These are phyloP conservation scores for Mollisiaceae sp. DNA, from an alignment of 2,329 filamentous ascomycete species.

Conservation along the genomic window DNA sequence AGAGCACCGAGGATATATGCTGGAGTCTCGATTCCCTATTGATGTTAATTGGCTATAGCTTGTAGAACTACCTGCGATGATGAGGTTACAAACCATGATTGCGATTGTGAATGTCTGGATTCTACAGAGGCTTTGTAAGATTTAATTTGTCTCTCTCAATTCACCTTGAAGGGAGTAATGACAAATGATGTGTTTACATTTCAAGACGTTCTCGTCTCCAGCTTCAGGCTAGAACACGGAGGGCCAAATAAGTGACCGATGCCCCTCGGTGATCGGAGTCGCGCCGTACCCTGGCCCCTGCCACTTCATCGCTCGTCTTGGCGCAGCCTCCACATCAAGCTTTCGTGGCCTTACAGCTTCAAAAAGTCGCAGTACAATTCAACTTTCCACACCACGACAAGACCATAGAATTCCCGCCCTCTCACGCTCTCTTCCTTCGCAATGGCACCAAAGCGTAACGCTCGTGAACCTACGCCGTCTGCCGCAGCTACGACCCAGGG, in stretches of 20 bases:
- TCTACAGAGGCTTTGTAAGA: neutral
- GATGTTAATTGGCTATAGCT: neutral
- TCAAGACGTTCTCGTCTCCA: constrained; percentile 16
- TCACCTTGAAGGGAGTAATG: constrained; percentile 3
- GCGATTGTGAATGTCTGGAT: neutral
- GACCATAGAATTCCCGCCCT: constrained; percentile 9
- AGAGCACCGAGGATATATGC: constrained; percentile 81
- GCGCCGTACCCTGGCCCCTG: constrained; percentile 14
- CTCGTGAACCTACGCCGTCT: constrained; percentile 38
- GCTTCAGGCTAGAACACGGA: constrained; percentile 12
- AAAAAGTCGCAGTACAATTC: constrained; percentile 7
- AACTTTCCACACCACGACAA: constrained; percentile 16
- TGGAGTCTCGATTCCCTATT: constrained; percentile 57
- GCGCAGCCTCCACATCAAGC: constrained; percentile 32
- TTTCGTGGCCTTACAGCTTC: constrained; percentile 36
- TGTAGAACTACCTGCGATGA: neutral
- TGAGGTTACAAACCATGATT: constrained; percentile 5
- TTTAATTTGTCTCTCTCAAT: neutral
- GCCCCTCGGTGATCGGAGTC: constrained; percentile 13
- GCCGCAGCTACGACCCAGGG: constrained; percentile 30
- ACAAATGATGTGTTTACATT: constrained; percentile 15
- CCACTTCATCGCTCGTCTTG: constrained; percentile 21
- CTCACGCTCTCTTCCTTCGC: constrained; percentile 21
- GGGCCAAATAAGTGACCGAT: neutral
- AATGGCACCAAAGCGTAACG: constrained; percentile 58